A percentile compares a stretch with the other conserved stretches of the same genome.
Evolutionary conservation across 1,139 yeast species (phyloP).

Genomic region (Dujonia santamariae): DNA sequence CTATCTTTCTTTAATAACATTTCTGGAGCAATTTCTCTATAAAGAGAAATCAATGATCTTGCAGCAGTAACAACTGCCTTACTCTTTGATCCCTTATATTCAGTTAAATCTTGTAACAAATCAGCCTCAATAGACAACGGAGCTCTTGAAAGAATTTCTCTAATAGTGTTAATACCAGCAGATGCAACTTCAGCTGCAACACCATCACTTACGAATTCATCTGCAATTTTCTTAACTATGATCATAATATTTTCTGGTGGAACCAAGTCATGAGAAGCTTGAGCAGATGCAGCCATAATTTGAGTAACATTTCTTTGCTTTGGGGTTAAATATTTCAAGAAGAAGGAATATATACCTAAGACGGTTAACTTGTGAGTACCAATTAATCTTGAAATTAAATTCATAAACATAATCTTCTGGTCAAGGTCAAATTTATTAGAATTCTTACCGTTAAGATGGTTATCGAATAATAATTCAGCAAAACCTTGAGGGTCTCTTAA

Average conservation of each 20-base stretch:
- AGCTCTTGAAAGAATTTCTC: constrained; percentile 89
- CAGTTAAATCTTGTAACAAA: constrained; percentile 82
- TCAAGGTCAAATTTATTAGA: constrained; percentile 73
- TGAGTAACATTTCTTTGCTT: constrained; percentile 93
- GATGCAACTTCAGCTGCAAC: constrained; percentile 98
- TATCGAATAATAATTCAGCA: constrained; percentile 77
- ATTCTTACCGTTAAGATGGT: constrained; percentile 67
- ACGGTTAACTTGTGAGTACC: constrained; percentile 94
- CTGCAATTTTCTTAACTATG: constrained; percentile 87
- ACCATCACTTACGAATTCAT: constrained; percentile 97
- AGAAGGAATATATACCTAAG: constrained; percentile 83
- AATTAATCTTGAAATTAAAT: constrained; percentile 78
- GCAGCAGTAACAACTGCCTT: constrained; percentile 96
- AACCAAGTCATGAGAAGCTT: constrained; percentile 92
- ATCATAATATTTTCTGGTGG: constrained; percentile 88
- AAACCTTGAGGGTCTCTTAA: constrained; percentile 97
- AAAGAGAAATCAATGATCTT: constrained; percentile 77
- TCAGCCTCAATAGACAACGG: constrained; percentile 90
- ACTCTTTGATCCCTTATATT: constrained; percentile 88
- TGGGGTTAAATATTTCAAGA: constrained; percentile 87
- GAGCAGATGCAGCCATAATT: constrained; percentile 95
- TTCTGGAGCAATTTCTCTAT: constrained; percentile 94
- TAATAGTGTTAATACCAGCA: constrained; percentile 91
- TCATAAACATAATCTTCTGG: constrained; percentile 85
- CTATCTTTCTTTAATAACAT: constrained; percentile 88